Conservation (phyloP, 805 yeast species). For the Candida pseudofarinosa region DNA sequence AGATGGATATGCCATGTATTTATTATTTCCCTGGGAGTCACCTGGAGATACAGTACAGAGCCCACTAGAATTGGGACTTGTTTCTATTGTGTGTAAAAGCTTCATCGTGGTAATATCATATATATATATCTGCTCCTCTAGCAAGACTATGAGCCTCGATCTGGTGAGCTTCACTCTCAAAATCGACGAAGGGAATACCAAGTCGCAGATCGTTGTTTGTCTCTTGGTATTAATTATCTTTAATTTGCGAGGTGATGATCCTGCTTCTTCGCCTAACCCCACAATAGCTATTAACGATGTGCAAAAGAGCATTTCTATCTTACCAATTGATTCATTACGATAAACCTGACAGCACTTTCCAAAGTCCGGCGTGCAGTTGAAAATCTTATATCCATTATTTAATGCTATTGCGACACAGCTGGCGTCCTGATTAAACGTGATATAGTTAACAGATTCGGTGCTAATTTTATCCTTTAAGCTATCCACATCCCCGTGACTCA, state of each 20-base stretch:
- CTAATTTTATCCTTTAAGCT: slow-evolving; percentile 6
- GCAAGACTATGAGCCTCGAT: slow-evolving; percentile 30
- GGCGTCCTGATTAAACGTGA: slow-evolving; percentile 82
- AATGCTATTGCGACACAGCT: slow-evolving; percentile 76
- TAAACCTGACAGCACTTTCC: slow-evolving; percentile 30
- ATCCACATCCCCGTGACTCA: neutral
- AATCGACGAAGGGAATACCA: slow-evolving; percentile 39
- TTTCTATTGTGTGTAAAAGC: slow-evolving; percentile 42
- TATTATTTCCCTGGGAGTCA: slow-evolving; percentile 27
- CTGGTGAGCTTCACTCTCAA: slow-evolving; percentile 35
- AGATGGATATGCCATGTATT: slow-evolving; percentile 68
- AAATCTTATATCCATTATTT: slow-evolving; percentile 62
- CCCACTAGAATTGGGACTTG: slow-evolving; percentile 45
- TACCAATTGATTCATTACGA: slow-evolving; percentile 52
- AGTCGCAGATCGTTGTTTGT: slow-evolving; percentile 40
- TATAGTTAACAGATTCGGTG: slow-evolving; percentile 32
- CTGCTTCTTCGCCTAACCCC: slow-evolving; percentile 69
- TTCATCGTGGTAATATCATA: slow-evolving; percentile 40
- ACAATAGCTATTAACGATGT: slow-evolving; percentile 85
- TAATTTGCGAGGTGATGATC: slow-evolving; percentile 73
- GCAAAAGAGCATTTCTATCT: slow-evolving; percentile 86
- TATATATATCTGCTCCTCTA: slow-evolving; percentile 42
- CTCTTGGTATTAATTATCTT: slow-evolving; percentile 82
- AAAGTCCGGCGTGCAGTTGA: slow-evolving; percentile 60
- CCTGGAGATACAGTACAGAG: slow-evolving; percentile 55